These are phyloP conservation scores for Filobasidium wieringae DNA, from an alignment of 768 basidiomycete species.

Conservation along the genomic window DNA sequence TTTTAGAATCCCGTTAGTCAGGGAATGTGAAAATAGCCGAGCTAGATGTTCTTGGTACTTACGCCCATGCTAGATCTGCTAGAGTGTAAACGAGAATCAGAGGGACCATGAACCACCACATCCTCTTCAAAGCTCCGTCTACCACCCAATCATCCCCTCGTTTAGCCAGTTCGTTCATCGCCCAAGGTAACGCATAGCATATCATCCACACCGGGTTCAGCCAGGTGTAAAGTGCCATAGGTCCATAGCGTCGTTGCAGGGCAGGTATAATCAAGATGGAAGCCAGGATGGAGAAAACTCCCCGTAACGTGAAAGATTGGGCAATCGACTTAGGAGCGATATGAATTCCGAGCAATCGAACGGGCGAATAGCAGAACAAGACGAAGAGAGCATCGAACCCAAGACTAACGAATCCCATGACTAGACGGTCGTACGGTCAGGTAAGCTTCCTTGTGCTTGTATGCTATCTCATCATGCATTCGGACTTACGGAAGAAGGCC, in stretches of 20 bases:
- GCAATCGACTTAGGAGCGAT: slow-evolving; percentile 13
- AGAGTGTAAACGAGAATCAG: slow-evolving; percentile 16
- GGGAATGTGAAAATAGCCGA: no score
- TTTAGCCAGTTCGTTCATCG: slow-evolving; percentile 16
- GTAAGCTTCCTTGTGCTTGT: no score
- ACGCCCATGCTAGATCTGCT: slow-evolving; percentile 17
- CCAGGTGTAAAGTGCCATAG: slow-evolving; percentile 6
- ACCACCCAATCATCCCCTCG: slow-evolving; percentile 4
- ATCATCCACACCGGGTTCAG: slow-evolving; percentile 15
- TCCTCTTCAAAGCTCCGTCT: slow-evolving; percentile 8
- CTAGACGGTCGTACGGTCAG: not conserved
- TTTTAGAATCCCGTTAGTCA: no score
- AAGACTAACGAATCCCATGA: slow-evolving; percentile 15
- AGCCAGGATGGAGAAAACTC: slow-evolving; percentile 12
- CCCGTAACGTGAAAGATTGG: slow-evolving; percentile 8
- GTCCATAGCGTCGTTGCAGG: slow-evolving; percentile 3
- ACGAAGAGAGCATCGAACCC: slow-evolving; percentile 21
- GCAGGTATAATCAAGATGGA: slow-evolving; percentile 13
- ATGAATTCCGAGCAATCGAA: slow-evolving; percentile 13
- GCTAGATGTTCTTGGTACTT: slow-evolving; percentile 2
- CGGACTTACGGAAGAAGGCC: slow-evolving; percentile 9
- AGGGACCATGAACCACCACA: slow-evolving; percentile 18
- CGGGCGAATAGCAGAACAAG: slow-evolving; percentile 17
- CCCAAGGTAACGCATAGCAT: slow-evolving; percentile 8
- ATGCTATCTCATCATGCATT: not conserved